Evolutionary conservation across 805 yeast species (phyloP), one percentile per base, ranked within the genome.

Genomic region (Kazachstania viticola): DNA sequence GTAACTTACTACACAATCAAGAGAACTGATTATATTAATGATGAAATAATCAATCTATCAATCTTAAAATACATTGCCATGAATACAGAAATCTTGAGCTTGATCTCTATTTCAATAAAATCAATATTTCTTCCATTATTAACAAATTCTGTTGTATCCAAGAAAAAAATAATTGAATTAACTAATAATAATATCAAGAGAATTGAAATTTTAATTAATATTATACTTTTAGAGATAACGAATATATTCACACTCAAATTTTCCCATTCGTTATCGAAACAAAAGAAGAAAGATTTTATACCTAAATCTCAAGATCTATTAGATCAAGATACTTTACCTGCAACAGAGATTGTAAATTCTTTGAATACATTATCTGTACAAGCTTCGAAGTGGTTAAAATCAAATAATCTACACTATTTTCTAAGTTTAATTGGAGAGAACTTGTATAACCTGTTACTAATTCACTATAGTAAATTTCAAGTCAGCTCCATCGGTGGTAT

Each of bases 401-500:
- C 62, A 21, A 62, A 56, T 15, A 80, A 80, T 46, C 51, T 75
- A 36, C 59, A 56, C 21, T 60, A 63, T 14, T 63, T 78, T 14
- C 50, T 80, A 28, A 55, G 57, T 8, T 72, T 68, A 31, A 58
- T 80, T 8, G 91, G 93, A 2, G 52, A 64, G 33, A 65, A 65
- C 16, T 61, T 79, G 25, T 66, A 79, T 43, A 64, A 65, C 17
- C 62, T 71, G 27, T 58, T 88, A 29, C 60, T 83, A 43, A 70
- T 65, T 17, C 95, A 87, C 50, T 77, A 78, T 52, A 75, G 75
- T 38, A 79, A 75, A 46, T 81, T 73, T 50, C 73, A 71, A 25
- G 82, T 87, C 40, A 80, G 73, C 44, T 74, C 84, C 2, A 71
- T 75, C 5, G 97, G 96, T 32, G 95, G 94, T 19, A 65, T 78